Percentiles rank a stretch among this genome's conserved stretches.
phyloP scores from a whole-genome alignment of 306 rosid genomes.

The Castanea crenata region DNA sequence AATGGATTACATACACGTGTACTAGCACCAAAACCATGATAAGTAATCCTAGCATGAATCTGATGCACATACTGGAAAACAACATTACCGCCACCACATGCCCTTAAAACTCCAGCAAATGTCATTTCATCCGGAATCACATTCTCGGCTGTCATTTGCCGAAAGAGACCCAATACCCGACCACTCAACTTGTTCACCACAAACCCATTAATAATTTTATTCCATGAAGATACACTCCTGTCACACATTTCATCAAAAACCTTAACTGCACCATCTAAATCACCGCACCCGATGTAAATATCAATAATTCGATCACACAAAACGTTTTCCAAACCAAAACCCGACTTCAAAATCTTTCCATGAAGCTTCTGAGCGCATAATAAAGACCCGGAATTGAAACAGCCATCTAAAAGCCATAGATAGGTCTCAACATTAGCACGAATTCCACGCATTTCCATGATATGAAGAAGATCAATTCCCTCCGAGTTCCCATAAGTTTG shows the following conservation, averaged over 20 bases:
- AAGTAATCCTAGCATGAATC: constrained; percentile 60
- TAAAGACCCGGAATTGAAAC: constrained; percentile 47
- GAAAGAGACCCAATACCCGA: constrained; percentile 41
- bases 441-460: constrained; percentile 63
- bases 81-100: constrained; percentile 47
- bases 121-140: constrained; percentile 52
- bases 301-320: constrained; percentile 50
- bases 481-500: constrained; percentile 27
- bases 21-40: constrained; percentile 56
- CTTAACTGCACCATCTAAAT: constrained; percentile 44
- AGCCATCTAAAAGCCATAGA: constrained; percentile 71
- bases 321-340: constrained; percentile 44
- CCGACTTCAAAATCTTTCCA: constrained; percentile 62
- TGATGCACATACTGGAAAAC: constrained; percentile 50
- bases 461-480: constrained; percentile 51
- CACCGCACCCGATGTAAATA: constrained; percentile 44
- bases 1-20: constrained; percentile 55
- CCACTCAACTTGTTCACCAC: constrained; percentile 30
- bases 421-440: constrained; percentile 70
- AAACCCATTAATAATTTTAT: constrained; percentile 49
- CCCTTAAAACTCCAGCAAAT: constrained; percentile 61
- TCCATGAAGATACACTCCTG: constrained; percentile 56
- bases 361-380: constrained; percentile 59
- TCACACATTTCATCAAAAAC: constrained; percentile 54
- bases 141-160: constrained; percentile 44